Base-by-base conservation (phyloP, 805 yeast genomes). In the Teunomyces tritomae region DNA sequence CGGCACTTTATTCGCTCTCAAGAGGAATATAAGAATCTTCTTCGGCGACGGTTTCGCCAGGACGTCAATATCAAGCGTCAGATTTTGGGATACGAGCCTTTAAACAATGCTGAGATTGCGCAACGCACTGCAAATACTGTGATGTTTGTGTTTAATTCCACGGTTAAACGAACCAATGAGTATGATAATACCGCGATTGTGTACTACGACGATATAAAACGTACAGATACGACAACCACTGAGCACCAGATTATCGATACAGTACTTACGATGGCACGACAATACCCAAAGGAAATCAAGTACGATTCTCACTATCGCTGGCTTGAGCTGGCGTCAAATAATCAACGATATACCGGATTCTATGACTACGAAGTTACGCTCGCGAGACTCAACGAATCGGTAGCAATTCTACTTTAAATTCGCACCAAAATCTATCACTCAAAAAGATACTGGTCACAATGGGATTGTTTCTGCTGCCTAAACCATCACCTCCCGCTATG, bases 141-240 rank as follows among this genome's bases (percentile, higher is more conserved):
- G 6, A 60, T 56, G 20, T 68, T 68, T 53, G 66, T 67, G 5
- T 62, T 61, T 46, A 68, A 68, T 48, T 55, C 70, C 3, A 62
- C 71, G 0, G 70, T 65, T 2, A 29, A 17, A 24, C 42, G 39
- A 27, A 42, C 45, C 20, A 37, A 34, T 14, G 35, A 39, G 11
- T 29, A 34, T 14, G 39, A 50, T 11, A 27, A 34, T 9, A 55
- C 49, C n/a, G 45, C 48, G 5, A 26, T 54, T 3, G 37, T 52
- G 3, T 61, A 49, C 43, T 57, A 35, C 43, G 48, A 54, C 4
- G 68, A 65, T 39, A 30, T 57, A 3, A 48, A 53, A 20, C 20
- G 26, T 16, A 49, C 54, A 5, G 44, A 29, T 39, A 50, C 48
- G 16, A 60, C 51, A 8, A 47, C 50, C 20, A 47, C 56, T 3